Evolutionary conservation across 192 early-diverging fungal genomes (phyloP), one percentile per base, ranked within the genome.

Genomic region (Linnemannia elongata): DNA sequence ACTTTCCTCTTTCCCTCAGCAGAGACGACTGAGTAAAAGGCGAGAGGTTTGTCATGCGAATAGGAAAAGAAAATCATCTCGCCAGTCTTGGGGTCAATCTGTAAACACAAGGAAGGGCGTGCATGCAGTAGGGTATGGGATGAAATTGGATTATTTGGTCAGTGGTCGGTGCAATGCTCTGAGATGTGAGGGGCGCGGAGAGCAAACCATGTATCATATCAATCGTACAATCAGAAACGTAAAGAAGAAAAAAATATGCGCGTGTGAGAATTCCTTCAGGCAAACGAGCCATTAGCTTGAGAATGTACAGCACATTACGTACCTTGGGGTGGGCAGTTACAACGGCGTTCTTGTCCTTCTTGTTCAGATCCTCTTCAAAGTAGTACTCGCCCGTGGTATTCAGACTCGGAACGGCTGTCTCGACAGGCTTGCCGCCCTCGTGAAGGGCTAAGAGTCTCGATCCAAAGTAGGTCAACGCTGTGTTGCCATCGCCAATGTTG

Each of bases 311-410:
- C 38, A 39, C 38, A 39, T 8, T 45, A n/a, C n/a, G 52, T 86
- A 80, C 83, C 78, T 86, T 86, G 5, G 83, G 83, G 38, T 86
- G 83, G 1, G 83, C 83, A 18, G 83, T 86, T 44, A 79, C 79
- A 20, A 72, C 69, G 20, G 74, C 76, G 8, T 30, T 39, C 33
- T 72, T 54, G 39, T 77, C 71, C 45, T 66, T 55, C 12, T 42
- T 22, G 35, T 35, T 3, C 24, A 35, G 49, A 17, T 35, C 45
- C 17, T 68, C 71, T 33, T 86, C 78, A 76, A 86, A 86, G 45
- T 68, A 86, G 36, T 86, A 86, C 20, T 76, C 54, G 7, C 83
- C 83, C 0, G 69, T 71, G 22, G 83, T 86, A 39, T 86, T 76
- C 55, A 86, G 41, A 52, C 78, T 77, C 9, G 83, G 83, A 9